Base-by-base conservation (phyloP, 2,329 filamentous ascomycete species). In the Aspergillus aculeatinus region DNA sequence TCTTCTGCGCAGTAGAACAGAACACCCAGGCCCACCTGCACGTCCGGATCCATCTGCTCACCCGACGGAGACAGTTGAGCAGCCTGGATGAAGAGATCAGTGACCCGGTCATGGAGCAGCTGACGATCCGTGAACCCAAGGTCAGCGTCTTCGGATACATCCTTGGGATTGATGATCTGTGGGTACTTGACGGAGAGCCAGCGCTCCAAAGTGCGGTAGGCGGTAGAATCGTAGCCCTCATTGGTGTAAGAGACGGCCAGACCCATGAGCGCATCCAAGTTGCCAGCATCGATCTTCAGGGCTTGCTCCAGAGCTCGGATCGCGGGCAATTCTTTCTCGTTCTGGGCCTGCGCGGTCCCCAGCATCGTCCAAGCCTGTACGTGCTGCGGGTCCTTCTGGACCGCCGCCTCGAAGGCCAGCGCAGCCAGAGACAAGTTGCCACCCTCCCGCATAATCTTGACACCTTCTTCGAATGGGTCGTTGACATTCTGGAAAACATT, bases 151-250 rank as follows among this genome's bases (percentile, higher is more conserved):
- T 88, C 86, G 4, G 90, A 90, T 16, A 96, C 79, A 39, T 91
- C 84, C 53, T 86, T 84, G 12, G 88, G 88, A 53, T 90, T 80
- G 69, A 92, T 87, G 64, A 99, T 87, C 39, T 87, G 82, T 6
- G 95, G 93, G 77, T 99, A 99, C 77, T 96, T 96, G 70, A 91
- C 87, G n/a, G 92, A 91, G 31, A 99, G 84, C 95, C 95, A 99
- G 65, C 94, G 90, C 79, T 99, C 95, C 14, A 99, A 84, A 10
- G 94, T 98, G 57, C 94, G 88, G 81, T 98, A 99, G 51, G 95
- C 94, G 21, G 93, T 96, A 72, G 90, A 94, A 77, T 99, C 95
- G 79, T 98, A 99, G 63, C 94, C 95, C 79, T 99, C 95, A 79
- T 99, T 99, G 51, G 95, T 99, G 77, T 99, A 99, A 5, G 91